Evolutionary conservation across 257 asterid species (phyloP), one percentile per base, ranked within the genome.

Genomic region (Buddleja alternifolia): DNA sequence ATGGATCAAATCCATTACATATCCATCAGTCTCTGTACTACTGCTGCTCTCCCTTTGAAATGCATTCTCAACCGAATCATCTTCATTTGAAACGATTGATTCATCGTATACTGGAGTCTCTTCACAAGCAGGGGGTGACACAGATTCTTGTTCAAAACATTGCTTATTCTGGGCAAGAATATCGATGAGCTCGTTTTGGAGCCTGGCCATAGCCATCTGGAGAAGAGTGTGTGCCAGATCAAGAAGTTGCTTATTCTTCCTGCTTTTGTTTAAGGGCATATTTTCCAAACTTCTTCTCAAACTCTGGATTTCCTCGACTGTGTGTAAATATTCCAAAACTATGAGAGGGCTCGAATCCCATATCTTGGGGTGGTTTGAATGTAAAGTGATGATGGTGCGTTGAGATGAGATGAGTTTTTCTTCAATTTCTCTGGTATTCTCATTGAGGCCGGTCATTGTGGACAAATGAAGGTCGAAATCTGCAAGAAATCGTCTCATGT

Each of bases 201-300:
- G 84, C 75, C 82, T 77, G 47, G 67, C 81, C 93, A 86, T 88
- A 10, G 88, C 88, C 60, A 51, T 70, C 34, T 84, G 91, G 78
- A 82, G 70, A 69, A 55, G 44, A 51, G 40, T 39, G 0, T 79
- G 84, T 14, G 90, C 85, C 55, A 66, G 76, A 64, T 78, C 77
- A 21, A 71, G 39, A 15, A 88, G 77, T 40, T 63, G 74, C 54
- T 62, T 77, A 42, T 17, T 73, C 51, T 71, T 58, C 57, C 48
- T 36, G 3, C 44, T 50, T 37, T 60, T 64, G 57, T 51, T 78
- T 4, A 71, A 42, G 4, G 67, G 12, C 75, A 67, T 47, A 19
- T 58, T 70, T 52, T 59, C 76, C 36, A 84, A 75, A 44, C 51
- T 20, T 34, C 10, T 70, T 8, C 32, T 66, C 67, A 74, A 48